Evolutionary conservation across 306 rosid species (phyloP).

Genomic region (Quillaja saponaria): DNA sequence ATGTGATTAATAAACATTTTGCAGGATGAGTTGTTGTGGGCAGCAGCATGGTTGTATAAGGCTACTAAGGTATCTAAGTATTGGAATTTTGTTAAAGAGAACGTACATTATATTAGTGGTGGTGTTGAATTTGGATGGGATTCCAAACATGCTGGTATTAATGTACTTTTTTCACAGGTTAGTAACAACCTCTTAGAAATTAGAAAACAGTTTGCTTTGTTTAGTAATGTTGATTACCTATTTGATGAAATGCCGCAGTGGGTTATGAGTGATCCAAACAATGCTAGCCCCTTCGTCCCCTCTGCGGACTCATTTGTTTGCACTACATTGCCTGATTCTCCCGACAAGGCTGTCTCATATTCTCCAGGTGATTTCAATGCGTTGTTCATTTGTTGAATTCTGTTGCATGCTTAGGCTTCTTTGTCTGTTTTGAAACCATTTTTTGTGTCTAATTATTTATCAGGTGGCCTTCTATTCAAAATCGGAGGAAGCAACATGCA

Average conservation of each 20-base stretch:
- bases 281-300: slow-evolving; percentile 22
- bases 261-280: slow-evolving; percentile 31
- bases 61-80: slow-evolving; percentile 21
- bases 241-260: slow-evolving; percentile 29
- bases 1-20: not conserved
- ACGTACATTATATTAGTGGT: slow-evolving; percentile 13
- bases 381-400: no score
- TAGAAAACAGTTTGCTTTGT: not conserved
- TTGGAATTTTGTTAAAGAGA: slow-evolving; percentile 34
- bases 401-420: no score
- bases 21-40: slow-evolving; percentile 62
- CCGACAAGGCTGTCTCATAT: slow-evolving; percentile 31
- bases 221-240: not conserved
- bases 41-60: slow-evolving; percentile 52
- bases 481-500: slow-evolving; percentile 43
- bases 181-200: not conserved
- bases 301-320: slow-evolving; percentile 46
- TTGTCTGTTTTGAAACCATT: no score
- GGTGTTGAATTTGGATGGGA: slow-evolving; percentile 59
- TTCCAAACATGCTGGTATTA: slow-evolving; percentile 46
- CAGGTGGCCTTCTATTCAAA: slow-evolving; percentile 52
- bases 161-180: slow-evolving; percentile 52
- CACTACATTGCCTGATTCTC: slow-evolving; percentile 45
- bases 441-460: not conserved
- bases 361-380: slow-evolving; percentile 54